Percentiles rank a stretch among this genome's conserved stretches.
These are phyloP conservation scores for Fusarium proliferatum DNA, from an alignment of 2,329 filamentous ascomycete genomes.

Conservation along the genomic window DNA sequence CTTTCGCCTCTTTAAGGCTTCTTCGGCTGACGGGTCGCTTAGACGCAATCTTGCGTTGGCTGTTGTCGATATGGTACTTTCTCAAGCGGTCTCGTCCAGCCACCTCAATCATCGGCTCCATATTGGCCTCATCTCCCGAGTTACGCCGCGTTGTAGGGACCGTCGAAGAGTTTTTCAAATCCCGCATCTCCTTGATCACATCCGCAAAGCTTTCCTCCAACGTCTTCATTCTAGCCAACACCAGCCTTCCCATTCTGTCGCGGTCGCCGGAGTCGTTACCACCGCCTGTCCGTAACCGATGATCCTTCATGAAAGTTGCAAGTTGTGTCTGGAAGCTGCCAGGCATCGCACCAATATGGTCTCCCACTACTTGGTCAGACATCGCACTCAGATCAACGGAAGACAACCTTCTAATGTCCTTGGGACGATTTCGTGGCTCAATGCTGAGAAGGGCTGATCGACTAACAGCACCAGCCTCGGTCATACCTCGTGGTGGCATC, in stretches of 20 bases:
- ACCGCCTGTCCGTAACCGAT: slow-evolving; percentile 61
- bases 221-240: slow-evolving; percentile 91
- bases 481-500: slow-evolving; percentile 56
- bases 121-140: slow-evolving; percentile 56
- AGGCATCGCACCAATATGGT: slow-evolving; percentile 72
- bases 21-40: slow-evolving; percentile 54
- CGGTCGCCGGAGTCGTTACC: slow-evolving; percentile 57
- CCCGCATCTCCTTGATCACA: slow-evolving; percentile 83
- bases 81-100: slow-evolving; percentile 48
- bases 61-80: slow-evolving; percentile 39
- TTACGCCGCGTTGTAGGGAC: slow-evolving; percentile 62
- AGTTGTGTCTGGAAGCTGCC: slow-evolving; percentile 86
- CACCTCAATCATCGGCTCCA: slow-evolving; percentile 48
- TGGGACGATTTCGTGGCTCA: slow-evolving; percentile 57
- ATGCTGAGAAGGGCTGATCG: slow-evolving; percentile 63
- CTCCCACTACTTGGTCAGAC: slow-evolving; percentile 73
- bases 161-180: slow-evolving; percentile 63
- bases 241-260: slow-evolving; percentile 81
- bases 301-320: slow-evolving; percentile 71
- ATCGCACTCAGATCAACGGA: slow-evolving; percentile 79
- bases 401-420: slow-evolving; percentile 59
- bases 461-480: slow-evolving; percentile 51
- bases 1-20: slow-evolving; percentile 56
- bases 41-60: slow-evolving; percentile 44
- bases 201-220: slow-evolving; percentile 92